Evolutionary conservation across 306 rosid genomes (phyloP), one percentile per base, ranked within the genome.

Genomic region (Lathyrus aphaca): DNA sequence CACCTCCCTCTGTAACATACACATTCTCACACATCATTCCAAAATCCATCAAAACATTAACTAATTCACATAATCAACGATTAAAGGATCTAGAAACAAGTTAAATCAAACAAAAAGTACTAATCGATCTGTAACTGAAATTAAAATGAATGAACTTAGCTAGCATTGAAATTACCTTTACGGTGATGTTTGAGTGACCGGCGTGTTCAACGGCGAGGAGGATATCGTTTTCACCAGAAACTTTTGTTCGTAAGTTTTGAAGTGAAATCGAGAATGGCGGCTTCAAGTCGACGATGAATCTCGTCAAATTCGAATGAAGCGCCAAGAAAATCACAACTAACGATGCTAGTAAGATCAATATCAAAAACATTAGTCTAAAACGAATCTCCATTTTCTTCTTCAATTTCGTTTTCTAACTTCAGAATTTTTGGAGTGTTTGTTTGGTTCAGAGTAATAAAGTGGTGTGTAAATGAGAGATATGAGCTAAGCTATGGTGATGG

Each of bases 1-100:
- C 29, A 61, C 68, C 21, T 48, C 23, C 62, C 58, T 73, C 82
- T 72, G 79, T 68, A 57, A 59, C 15, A 60, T 25, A 16, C 16
- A 56, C 63, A 27, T 13, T 6, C 10, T 10, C 4, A 2, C 6
- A 13, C 7, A 32, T 16, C 3, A 27, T 6, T 32, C 38, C 38
- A 32, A 8, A 32, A 35, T 35, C 39, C 39, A 35, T 56, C 16
- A 27, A 29, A n/a, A 30, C 40, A 38, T 35, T 17, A 61, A 55
- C 12, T 9, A 23, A 35, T 38, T 38, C 19, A 17, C 66, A 35
- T 15, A 35, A 16, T 30, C 68, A 42, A 19, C 44, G 19, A 64
- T 19, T 10, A 16, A 62, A 62, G 1, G 2, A 62, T 62, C 42
- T 42, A 14, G 21, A 45, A 45, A 65, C 27, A 65, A n/a, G 30